These are phyloP conservation scores for Rhododendron kiyosumense DNA, from an alignment of 148 eudicot species.

Conservation along the genomic window DNA sequence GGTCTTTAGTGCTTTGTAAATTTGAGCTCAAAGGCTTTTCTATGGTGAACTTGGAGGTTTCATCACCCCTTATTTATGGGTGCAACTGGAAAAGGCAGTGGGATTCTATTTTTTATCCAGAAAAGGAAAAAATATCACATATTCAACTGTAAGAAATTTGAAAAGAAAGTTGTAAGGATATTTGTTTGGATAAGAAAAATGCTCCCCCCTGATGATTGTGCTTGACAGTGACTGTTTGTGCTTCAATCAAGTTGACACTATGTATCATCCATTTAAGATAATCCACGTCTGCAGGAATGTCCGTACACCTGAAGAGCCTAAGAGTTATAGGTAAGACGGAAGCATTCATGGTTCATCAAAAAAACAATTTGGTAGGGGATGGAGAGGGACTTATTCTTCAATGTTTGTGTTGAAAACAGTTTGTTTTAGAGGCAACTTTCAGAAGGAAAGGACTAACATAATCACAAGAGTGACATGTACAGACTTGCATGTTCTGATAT, in stretches of 20 bases:
- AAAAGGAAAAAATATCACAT: background rate
- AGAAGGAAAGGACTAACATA: constrained; percentile 1
- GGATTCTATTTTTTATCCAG: constrained; percentile 16
- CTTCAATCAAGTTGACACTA: constrained; percentile 29
- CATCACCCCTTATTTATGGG: constrained; percentile 31
- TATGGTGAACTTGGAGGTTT: constrained; percentile 9
- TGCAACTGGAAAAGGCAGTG: constrained; percentile 8
- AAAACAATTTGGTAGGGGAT: constrained; percentile 1
- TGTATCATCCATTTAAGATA: background rate
- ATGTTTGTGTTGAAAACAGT: background rate
- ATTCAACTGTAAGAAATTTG: background rate
- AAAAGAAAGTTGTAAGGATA: background rate
- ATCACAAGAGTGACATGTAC: background rate
- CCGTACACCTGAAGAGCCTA: constrained; percentile 5
- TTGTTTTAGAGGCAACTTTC: constrained; percentile 11
- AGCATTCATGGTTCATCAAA: background rate
- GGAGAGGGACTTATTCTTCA: constrained; percentile 20
- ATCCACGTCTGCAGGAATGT: background rate
- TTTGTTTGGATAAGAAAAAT: constrained; percentile 33
- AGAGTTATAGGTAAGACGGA: background rate
- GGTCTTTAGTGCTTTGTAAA: background rate
- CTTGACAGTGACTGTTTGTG: constrained; percentile 22
- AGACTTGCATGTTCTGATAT: background rate
- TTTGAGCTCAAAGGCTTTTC: background rate
- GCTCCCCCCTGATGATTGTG: constrained; percentile 7